phyloP scores from a whole-genome alignment of 1,284 basidiomycete species.

The Boletus sp. region DNA sequence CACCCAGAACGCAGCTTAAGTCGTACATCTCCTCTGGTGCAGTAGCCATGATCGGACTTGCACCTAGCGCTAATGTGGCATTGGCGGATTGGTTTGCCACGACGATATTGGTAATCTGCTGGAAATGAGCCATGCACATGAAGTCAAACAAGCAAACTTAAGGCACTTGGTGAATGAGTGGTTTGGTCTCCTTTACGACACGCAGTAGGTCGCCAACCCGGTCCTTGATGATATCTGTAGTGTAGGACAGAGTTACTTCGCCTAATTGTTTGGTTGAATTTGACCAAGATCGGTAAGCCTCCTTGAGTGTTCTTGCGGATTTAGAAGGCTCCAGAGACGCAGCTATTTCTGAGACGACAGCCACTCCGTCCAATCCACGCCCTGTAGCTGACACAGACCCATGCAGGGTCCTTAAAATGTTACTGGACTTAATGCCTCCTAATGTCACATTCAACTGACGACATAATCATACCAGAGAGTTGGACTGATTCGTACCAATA shows the following conservation, averaged over 20 bases:
- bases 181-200: conserved; percentile 50
- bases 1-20: conserved; percentile 63
- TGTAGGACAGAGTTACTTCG: conserved; percentile 17
- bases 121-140: conserved; percentile 9
- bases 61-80: conserved; percentile 83
- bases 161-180: conserved; percentile 77
- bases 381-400: conserved; percentile 59
- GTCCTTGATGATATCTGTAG: conserved; percentile 33
- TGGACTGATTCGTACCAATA: conserved; percentile 57
- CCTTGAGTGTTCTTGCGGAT: conserved; percentile 51
- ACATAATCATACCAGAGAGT: background rate
- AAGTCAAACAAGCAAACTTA: background rate
- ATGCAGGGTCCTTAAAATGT: conserved; percentile 69
- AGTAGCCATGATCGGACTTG: conserved; percentile 92
- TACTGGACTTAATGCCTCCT: conserved; percentile 82
- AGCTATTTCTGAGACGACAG: conserved; percentile 89
- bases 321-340: conserved; percentile 58
- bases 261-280: conserved; percentile 29
- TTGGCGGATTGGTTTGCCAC: conserved; percentile 91
- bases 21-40: conserved; percentile 82
- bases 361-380: conserved; percentile 73
- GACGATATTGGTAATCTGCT: conserved; percentile 86
- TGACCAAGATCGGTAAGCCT: conserved; percentile 41
- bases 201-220: conserved; percentile 45
- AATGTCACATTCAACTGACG: background rate